Conservation (phyloP, 768 basidiomycete species). For the Termitomyces sp. region DNA sequence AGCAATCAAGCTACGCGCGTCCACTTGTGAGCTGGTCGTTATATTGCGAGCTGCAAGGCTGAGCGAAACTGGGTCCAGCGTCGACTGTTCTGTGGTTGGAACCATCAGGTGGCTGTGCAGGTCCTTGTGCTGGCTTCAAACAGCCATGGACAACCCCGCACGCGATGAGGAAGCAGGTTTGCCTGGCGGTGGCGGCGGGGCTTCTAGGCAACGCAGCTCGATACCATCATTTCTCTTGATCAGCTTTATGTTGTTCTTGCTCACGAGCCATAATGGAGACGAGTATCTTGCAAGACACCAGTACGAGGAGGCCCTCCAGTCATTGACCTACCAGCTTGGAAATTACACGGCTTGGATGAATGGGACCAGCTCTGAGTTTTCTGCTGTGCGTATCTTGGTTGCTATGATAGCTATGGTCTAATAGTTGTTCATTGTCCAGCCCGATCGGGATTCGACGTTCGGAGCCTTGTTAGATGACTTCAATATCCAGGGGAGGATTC, state of each 20-base stretch:
- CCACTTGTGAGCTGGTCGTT: constrained; percentile 57
- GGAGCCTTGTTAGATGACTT: constrained; percentile 47
- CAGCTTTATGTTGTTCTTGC: constrained; percentile 71
- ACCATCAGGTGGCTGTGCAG: constrained; percentile 12
- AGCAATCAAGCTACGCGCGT: constrained; percentile 30
- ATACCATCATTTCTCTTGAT: constrained; percentile 74
- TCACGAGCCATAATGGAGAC: constrained; percentile 72
- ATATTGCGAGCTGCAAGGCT: constrained; percentile 52
- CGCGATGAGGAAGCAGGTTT: constrained; percentile 39
- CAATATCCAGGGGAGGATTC: constrained; percentile 35
- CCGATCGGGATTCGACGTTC: constrained; percentile 39
- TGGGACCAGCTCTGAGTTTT: constrained; percentile 62
- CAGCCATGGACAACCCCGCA: constrained; percentile 23
- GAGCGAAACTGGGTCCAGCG: constrained; percentile 57
- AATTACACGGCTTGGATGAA: constrained; percentile 79
- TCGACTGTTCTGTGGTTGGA: constrained; percentile 47
- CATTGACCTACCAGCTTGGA: constrained; percentile 55
- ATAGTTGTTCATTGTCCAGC: constrained; percentile 36
- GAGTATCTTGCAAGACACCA: constrained; percentile 61
- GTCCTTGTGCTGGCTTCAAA: constrained; percentile 4
- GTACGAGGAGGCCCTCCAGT: constrained; percentile 61
- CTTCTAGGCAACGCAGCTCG: constrained; percentile 50
- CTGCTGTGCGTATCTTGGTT: constrained; percentile 38
- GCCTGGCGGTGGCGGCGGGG: constrained; percentile 24
- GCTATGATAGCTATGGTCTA: neutral